Evolutionary conservation across 192 early-diverging fungal genomes (phyloP).

Genomic region (Lobosporangium transversale): DNA sequence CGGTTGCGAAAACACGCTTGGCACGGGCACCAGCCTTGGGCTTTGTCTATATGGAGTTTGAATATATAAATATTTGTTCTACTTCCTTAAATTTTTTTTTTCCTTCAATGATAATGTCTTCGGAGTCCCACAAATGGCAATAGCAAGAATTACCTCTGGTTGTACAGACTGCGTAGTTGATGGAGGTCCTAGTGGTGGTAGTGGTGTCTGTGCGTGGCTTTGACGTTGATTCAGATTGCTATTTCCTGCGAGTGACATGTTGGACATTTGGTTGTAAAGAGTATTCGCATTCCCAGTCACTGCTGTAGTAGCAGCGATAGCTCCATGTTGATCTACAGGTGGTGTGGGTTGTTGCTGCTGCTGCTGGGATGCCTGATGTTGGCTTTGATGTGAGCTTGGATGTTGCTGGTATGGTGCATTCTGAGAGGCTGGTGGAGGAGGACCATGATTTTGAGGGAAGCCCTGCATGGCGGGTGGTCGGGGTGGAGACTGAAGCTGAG

Average conservation of each 20-base stretch:
- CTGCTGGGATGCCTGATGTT: slow-evolving; percentile 8
- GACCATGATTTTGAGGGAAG: slow-evolving; percentile 11
- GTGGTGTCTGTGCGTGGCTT: slow-evolving; percentile 6
- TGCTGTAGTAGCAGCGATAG: slow-evolving; percentile 18
- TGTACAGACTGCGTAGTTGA: too few relatives aligned
- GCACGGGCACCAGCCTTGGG: slow-evolving; percentile 42
- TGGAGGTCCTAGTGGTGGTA: slow-evolving; percentile 5
- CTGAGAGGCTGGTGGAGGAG: not conserved
- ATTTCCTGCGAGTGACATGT: slow-evolving; percentile 19
- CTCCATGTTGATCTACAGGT: too few relatives aligned
- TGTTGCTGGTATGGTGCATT: slow-evolving; percentile 5
- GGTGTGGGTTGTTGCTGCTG: slow-evolving; percentile 15
- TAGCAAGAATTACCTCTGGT: slow-evolving; percentile 25
- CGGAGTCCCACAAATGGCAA: not conserved
- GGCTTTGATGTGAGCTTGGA: not conserved
- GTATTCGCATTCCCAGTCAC: slow-evolving; percentile 3
- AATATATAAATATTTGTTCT: too few relatives aligned
- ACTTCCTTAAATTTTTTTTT: too few relatives aligned
- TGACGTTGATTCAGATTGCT: slow-evolving; percentile 7
- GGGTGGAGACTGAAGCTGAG: slow-evolving; percentile 9
- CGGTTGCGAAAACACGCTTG: slow-evolving; percentile 37
- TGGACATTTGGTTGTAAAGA: slow-evolving; percentile 28
- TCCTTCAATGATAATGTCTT: not conserved
- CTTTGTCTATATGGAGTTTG: slow-evolving; percentile 8
- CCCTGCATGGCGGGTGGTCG: not conserved